Conservation (phyloP, 164 flowering plant species). For the Dillenia suffruticosa region DNA sequence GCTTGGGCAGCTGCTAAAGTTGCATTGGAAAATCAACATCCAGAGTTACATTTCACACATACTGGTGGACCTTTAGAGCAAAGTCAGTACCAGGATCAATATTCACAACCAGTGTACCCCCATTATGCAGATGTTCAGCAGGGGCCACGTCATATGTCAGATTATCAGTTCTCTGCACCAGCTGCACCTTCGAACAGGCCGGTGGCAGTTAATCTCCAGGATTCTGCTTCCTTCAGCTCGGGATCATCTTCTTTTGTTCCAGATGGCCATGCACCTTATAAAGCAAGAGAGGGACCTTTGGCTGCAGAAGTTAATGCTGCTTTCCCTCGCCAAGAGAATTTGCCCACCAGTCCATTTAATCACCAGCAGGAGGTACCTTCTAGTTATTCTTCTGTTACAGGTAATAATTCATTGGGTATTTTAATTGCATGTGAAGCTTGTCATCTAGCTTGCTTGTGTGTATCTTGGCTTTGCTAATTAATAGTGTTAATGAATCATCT, state of each 20-base stretch:
- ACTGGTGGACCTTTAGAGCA: constrained; percentile 47
- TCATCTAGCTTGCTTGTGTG: constrained; percentile 23
- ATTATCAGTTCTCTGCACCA: constrained; percentile 47
- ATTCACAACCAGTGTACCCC: constrained; percentile 37
- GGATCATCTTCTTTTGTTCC: constrained; percentile 41
- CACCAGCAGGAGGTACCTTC: constrained; percentile 99
- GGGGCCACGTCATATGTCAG: constrained; percentile 29
- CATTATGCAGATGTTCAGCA: constrained; percentile 47
- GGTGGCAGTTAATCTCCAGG: constrained; percentile 30
- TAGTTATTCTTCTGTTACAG: constrained; percentile 99
- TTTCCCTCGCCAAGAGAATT: constrained; percentile 38
- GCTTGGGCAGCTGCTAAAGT: constrained; percentile 89
- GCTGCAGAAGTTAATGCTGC: constrained; percentile 35
- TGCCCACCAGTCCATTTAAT: constrained; percentile 42
- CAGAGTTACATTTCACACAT: constrained; percentile 38
- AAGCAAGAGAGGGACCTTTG: constrained; percentile 43
- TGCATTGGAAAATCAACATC: constrained; percentile 61
- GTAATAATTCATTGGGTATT: constrained; percentile 59
- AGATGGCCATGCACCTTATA: constrained; percentile 32
- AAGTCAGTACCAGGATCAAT: constrained; percentile 45
- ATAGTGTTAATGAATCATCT: constrained; percentile 1
- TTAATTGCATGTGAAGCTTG: constrained; percentile 45
- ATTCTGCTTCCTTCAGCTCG: constrained; percentile 25
- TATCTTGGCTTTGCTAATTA: constrained; percentile 11
- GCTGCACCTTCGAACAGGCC: constrained; percentile 25